These are phyloP conservation scores for Suillus plorans DNA, from an alignment of 768 basidiomycete genomes.

Conservation along the genomic window DNA sequence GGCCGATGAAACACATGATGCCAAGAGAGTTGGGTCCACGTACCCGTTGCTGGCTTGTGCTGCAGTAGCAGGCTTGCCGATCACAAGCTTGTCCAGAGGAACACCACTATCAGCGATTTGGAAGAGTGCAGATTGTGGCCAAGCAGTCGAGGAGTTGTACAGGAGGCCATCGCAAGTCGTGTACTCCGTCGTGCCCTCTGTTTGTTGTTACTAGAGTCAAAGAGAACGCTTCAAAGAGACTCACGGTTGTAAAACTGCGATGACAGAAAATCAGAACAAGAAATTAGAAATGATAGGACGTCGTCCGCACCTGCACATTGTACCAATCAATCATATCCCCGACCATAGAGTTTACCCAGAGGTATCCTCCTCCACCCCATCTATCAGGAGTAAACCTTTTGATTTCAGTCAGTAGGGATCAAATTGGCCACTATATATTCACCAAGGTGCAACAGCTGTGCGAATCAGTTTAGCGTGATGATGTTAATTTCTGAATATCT, in stretches of 20 bases:
- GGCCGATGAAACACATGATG: slow-evolving; percentile 59
- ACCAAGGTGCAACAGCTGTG: slow-evolving; percentile 42
- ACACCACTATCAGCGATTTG: slow-evolving; percentile 52
- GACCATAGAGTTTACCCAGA: slow-evolving; percentile 35
- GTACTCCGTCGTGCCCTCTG: slow-evolving; percentile 65
- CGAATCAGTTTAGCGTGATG: background rate
- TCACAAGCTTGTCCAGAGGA: slow-evolving; percentile 49
- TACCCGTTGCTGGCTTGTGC: slow-evolving; percentile 51
- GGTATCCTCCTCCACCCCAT: slow-evolving; percentile 39
- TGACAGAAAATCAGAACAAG: background rate
- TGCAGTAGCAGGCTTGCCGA: slow-evolving; percentile 50
- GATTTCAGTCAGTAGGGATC: background rate
- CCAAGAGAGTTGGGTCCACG: slow-evolving; percentile 56
- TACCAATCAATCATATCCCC: slow-evolving; percentile 45
- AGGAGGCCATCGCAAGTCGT: slow-evolving; percentile 62
- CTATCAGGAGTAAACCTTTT: slow-evolving; percentile 31
- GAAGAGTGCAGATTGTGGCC: slow-evolving; percentile 61
- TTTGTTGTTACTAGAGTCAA: background rate
- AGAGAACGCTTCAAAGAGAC: background rate
- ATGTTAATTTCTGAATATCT: background rate
- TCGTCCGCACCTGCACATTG: slow-evolving; percentile 38
- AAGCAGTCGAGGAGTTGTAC: slow-evolving; percentile 53
- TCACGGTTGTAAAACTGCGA: slow-evolving; percentile 29
- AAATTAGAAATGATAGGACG: background rate
- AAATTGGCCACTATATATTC: background rate